Evolutionary conservation across 345 rosid species (phyloP).

Genomic region (Hibiscus trionum): DNA sequence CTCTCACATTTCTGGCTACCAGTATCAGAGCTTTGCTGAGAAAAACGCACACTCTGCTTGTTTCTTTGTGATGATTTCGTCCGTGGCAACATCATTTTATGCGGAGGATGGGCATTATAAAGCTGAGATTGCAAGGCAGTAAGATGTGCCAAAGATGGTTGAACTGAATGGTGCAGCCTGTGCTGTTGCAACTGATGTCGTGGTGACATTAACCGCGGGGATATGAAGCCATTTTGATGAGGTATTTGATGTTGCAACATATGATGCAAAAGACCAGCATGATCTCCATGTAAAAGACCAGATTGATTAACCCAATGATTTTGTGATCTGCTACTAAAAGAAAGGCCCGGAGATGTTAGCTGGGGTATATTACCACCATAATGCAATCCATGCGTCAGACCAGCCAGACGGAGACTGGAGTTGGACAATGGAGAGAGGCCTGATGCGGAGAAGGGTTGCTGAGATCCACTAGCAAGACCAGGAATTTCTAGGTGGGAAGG

Average conservation of each 20-base stretch:
- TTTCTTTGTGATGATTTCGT: slow-evolving; percentile 64
- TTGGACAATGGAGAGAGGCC: slow-evolving; percentile 54
- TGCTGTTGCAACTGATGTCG: slow-evolving; percentile 64
- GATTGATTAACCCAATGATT: slow-evolving; percentile 75
- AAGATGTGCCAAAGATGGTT: slow-evolving; percentile 61
- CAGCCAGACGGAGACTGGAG: slow-evolving; percentile 48
- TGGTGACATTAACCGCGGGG: slow-evolving; percentile 50
- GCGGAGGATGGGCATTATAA: slow-evolving; percentile 48
- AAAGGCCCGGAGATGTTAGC: slow-evolving; percentile 52
- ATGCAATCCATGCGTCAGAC: slow-evolving; percentile 54
- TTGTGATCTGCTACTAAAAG: slow-evolving; percentile 60
- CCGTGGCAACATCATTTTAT: slow-evolving; percentile 47
- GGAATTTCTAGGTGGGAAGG: slow-evolving; percentile 50
- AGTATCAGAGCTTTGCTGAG: slow-evolving; percentile 65
- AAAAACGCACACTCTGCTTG: slow-evolving; percentile 46
- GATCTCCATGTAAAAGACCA: slow-evolving; percentile 64
- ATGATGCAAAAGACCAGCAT: slow-evolving; percentile 49
- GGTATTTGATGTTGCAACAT: slow-evolving; percentile 65
- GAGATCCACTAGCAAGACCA: slow-evolving; percentile 44
- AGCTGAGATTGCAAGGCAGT: slow-evolving; percentile 69
- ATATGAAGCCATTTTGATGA: slow-evolving; percentile 53
- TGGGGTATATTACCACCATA: slow-evolving; percentile 60
- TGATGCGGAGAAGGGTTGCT: slow-evolving; percentile 47
- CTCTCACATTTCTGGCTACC: slow-evolving; percentile 79
- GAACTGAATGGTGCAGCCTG: slow-evolving; percentile 42